Conservation (phyloP, 73 alveolate genomes). For the Paramecium bursaria region DNA sequence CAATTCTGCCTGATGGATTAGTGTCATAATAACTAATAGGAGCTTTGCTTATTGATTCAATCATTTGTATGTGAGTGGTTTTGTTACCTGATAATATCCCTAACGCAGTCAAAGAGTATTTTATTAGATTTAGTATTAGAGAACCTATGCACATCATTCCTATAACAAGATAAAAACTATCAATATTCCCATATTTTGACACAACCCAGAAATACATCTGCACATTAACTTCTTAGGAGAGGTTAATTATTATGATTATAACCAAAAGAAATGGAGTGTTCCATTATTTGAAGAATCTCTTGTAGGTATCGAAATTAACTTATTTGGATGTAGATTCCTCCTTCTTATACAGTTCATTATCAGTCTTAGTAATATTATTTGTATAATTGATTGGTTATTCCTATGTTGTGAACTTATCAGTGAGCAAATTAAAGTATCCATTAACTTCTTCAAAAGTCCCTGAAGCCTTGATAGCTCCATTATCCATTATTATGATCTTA, state of each 20-base stretch:
- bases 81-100: slow-evolving; percentile 41
- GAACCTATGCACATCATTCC: slow-evolving; percentile 24
- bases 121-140: neutral
- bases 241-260: slow-evolving; percentile 1
- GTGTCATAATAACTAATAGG: slow-evolving; percentile 69
- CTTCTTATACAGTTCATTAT: neutral
- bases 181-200: neutral
- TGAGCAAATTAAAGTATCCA: slow-evolving; percentile 6
- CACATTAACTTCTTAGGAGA: slow-evolving; percentile 15
- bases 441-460: slow-evolving; percentile 43
- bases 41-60: slow-evolving; percentile 37
- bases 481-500: slow-evolving; percentile 1
- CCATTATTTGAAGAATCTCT: slow-evolving; percentile 36
- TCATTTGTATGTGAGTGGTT: slow-evolving; percentile 51
- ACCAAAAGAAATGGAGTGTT: slow-evolving; percentile 5
- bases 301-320: neutral
- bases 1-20: slow-evolving; percentile 72
- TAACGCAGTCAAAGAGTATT: slow-evolving; percentile 8
- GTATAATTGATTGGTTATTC: neutral
- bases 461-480: neutral
- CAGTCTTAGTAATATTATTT: slow-evolving; percentile 3
- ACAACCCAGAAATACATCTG: slow-evolving; percentile 12
- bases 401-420: neutral
- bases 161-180: neutral
- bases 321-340: neutral